Base-by-base conservation (phyloP, 106 monocot genomes). In the Gastrodia elata region DNA sequence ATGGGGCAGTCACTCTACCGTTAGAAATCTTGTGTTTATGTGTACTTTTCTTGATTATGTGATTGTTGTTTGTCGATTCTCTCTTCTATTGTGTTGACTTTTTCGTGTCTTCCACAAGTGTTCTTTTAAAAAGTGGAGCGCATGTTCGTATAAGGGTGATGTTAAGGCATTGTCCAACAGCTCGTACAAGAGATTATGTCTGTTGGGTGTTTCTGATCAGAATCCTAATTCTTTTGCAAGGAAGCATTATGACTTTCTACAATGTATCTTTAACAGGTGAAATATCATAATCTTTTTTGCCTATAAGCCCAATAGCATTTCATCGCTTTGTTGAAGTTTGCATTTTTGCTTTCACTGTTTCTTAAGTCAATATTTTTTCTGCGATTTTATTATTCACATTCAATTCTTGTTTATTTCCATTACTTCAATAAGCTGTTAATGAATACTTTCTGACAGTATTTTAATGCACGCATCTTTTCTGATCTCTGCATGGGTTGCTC, bases 211-310 rank as follows among this genome's bases (percentile, higher is more conserved):
- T n/a, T n/a, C n/a, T n/a, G n/a, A n/a, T n/a, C n/a, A n/a, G n/a
- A n/a, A n/a, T n/a, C n/a, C n/a, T n/a, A n/a, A n/a, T n/a, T n/a
- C n/a, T n/a, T n/a, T n/a, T n/a, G n/a, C 14, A 32, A 32, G 32
- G 6, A 3, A 30, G 30, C 11, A n/a, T 57, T 26, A 61, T 61
- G 27, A 15, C 32, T 27, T 30, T 61, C 32, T 61, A 15, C 10
- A 61, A 61, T 32, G 61, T 4, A 61, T 61, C 10, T 30, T 3
- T 61, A 30, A 25, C 8, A 8, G 27, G 57, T 58, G 27, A 0
- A 10, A 61, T 61, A 37, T 37, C 67, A 35, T 13, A 69, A n/a
- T n/a, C n/a, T n/a, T n/a, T n/a, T n/a, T n/a, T 40, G 69, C 69
- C n/a, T 40, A 69, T 69, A 35, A 69, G 25, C 39, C 25, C 22